Percentiles rank a stretch among this genome's conserved stretches.
Evolutionary conservation across 768 basidiomycete genomes (phyloP).

Genomic region (Kwoniella shandongensis): DNA sequence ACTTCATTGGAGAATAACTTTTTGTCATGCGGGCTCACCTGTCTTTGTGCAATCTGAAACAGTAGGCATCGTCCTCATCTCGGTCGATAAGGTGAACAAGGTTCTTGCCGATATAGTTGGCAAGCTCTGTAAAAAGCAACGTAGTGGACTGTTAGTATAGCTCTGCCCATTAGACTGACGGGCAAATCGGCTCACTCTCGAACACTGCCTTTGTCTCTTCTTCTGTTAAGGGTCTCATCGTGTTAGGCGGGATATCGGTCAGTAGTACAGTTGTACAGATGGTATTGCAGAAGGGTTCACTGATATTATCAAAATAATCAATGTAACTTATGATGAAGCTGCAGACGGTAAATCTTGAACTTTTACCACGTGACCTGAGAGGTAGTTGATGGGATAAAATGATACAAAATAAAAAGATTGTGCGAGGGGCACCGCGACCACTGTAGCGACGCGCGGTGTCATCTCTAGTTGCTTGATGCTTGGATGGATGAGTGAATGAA

Average conservation of each 20-base stretch:
- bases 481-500: not conserved
- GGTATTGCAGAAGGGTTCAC: not conserved
- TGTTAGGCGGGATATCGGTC: conserved; percentile 18
- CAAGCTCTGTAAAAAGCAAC: conserved; percentile 61
- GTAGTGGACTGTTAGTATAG: conserved; percentile 4
- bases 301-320: not conserved
- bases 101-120: conserved; percentile 98
- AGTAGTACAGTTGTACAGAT: not conserved
- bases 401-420: not conserved
- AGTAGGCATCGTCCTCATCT: conserved; percentile 82
- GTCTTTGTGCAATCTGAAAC: conserved; percentile 92
- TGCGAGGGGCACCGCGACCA: not conserved
- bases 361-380: conserved; percentile 17
- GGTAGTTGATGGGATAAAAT: conserved; percentile 16
- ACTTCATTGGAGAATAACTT: not conserved
- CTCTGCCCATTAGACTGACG: not conserved
- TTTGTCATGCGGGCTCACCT: conserved; percentile 53
- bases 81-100: conserved; percentile 92
- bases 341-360: conserved; percentile 10
- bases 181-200: conserved; percentile 58
- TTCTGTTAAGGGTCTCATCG: conserved; percentile 92
- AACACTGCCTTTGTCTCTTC: conserved; percentile 97
- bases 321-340: not conserved
- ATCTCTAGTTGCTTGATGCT: not conserved
- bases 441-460: not conserved